Evolutionary conservation across 106 monocot species (phyloP), one percentile per base, ranked within the genome.

Genomic region (Apostasia ramifera): DNA sequence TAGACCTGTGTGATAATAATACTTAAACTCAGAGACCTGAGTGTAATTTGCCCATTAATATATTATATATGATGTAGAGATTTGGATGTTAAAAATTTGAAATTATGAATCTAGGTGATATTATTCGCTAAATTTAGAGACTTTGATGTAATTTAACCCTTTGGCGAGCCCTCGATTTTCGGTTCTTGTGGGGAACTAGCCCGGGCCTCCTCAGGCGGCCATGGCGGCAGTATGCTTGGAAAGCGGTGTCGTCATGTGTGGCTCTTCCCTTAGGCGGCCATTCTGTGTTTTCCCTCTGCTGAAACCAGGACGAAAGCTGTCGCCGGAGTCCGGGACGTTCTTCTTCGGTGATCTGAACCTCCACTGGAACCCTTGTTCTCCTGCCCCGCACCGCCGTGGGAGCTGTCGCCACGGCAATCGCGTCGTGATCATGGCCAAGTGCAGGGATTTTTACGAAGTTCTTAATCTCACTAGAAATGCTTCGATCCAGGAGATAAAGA

Each of bases 401-500:
- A 65, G 65, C 53, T 62, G 44, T 15, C 40, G 26, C 8, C 42
- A 52, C 66, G 50, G 71, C 63, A 15, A 50, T n/a, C 45, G 67
- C 51, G 43, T 47, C 40, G n/a, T 39, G 41, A 48, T 61, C 55
- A 58, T 8, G 61, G 78, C 70, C 44, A 78, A 52, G 59, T 70
- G 39, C 43, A 61, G 53, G 80, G 83, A 88, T 70, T 76, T 79
- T 70, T 88, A 88, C 60, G 75, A 49, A 9, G 76, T 73, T 44
- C 88, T 88, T 45, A 84, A 84, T 54, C 52, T 88, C 59, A 73
- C 62, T 59, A 75, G 84, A 63, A 70, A 78, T 69, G 84, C 88
- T 14, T 81, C 78, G 8, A 65, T 88, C 1, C 81, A 84, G 78
- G 88, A 88, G 84, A 79, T 88, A 78, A 88, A 84, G 75, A 64